A percentile compares a stretch with the other conserved stretches of the same genome.
These are phyloP conservation scores for Chaetomium tenue DNA, from an alignment of 495 filamentous ascomycete genomes.

Conservation along the genomic window DNA sequence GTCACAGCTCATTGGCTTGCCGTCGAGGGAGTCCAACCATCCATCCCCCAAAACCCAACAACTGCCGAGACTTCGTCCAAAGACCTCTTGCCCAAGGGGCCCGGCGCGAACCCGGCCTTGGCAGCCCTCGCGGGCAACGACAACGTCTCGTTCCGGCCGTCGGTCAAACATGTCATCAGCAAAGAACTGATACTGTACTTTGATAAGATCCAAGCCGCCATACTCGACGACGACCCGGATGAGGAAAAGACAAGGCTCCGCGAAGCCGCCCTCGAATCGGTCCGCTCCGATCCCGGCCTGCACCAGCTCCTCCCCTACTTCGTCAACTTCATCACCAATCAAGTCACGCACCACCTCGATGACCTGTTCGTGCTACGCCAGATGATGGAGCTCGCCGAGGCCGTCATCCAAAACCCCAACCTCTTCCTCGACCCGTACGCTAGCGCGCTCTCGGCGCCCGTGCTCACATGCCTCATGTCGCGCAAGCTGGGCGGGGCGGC, in stretches of 20 bases:
- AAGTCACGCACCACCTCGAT: slow-evolving; percentile 86
- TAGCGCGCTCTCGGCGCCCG: slow-evolving; percentile 78
- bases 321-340: slow-evolving; percentile 87
- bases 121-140: slow-evolving; percentile 80
- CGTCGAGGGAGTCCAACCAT: slow-evolving; percentile 92
- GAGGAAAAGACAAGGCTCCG: slow-evolving; percentile 65
- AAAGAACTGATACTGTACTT: slow-evolving; percentile 98
- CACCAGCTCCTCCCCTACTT: slow-evolving; percentile 97
- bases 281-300: slow-evolving; percentile 82
- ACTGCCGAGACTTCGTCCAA: slow-evolving; percentile 72
- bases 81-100: slow-evolving; percentile 84
- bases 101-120: slow-evolving; percentile 75
- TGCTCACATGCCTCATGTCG: slow-evolving; percentile 86
- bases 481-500: slow-evolving; percentile 66
- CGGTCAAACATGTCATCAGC: slow-evolving; percentile 91
- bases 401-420: slow-evolving; percentile 75
- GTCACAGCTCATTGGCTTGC: slow-evolving; percentile 86
- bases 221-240: slow-evolving; percentile 80
- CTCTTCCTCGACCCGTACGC: slow-evolving; percentile 91
- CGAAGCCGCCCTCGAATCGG: slow-evolving; percentile 75
- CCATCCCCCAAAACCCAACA: slow-evolving; percentile 92
- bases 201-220: slow-evolving; percentile 81
- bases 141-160: slow-evolving; percentile 76
- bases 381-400: slow-evolving; percentile 83
- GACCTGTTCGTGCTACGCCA: slow-evolving; percentile 81